Conservation (phyloP, 108 stramenopile genomes). For the Skeletonema potamos region DNA sequence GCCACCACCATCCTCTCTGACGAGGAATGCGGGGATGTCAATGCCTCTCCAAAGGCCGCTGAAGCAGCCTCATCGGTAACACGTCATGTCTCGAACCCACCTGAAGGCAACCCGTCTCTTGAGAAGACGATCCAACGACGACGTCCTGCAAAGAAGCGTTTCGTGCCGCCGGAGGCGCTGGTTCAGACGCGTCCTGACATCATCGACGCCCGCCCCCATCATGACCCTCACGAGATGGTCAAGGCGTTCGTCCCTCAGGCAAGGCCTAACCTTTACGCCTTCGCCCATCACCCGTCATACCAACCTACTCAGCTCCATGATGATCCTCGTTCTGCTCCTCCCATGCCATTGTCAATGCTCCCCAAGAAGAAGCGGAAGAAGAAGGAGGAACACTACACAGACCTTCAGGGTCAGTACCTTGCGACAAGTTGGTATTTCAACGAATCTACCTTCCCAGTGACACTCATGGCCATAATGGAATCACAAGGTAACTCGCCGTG, state of each 20-base stretch:
- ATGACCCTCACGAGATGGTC: background rate
- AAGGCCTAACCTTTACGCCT: background rate
- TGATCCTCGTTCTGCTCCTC: background rate
- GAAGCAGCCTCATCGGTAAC: background rate
- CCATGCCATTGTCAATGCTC: background rate
- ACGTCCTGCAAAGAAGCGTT: background rate
- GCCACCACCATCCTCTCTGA: background rate
- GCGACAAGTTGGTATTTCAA: conserved; percentile 1
- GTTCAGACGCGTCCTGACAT: background rate
- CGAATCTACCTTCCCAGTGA: background rate
- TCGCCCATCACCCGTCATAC: background rate
- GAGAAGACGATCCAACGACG: background rate
- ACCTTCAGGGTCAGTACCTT: background rate
- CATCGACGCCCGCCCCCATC: background rate
- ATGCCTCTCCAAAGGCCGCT: background rate
- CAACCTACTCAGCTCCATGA: background rate
- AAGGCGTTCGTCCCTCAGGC: background rate
- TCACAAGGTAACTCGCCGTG: background rate
- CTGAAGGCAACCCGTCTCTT: background rate
- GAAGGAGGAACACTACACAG: background rate
- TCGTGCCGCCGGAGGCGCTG: background rate
- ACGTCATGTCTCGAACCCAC: background rate
- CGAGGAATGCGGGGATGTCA: background rate
- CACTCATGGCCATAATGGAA: background rate
- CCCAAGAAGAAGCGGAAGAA: background rate